These are phyloP conservation scores for Raddia distichophylla DNA, from an alignment of 176 grass and related monocot genomes.

Conservation along the genomic window DNA sequence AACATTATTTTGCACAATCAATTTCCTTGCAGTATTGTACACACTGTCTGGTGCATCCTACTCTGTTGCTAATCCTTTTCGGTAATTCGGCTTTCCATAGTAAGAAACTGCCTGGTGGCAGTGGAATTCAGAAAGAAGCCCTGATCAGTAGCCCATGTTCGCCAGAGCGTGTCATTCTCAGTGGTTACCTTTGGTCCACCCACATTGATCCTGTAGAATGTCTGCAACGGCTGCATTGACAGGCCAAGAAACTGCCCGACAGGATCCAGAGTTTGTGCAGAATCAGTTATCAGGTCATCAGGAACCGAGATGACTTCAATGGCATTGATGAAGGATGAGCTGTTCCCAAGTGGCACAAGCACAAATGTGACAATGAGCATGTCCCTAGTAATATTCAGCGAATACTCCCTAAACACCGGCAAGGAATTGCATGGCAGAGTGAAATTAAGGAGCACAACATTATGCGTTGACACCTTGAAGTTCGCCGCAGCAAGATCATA, in stretches of 20 bases:
- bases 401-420: constrained; percentile 69
- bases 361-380: constrained; percentile 72
- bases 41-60: constrained; percentile 71
- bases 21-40: constrained; percentile 68
- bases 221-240: constrained; percentile 59
- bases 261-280: constrained; percentile 47
- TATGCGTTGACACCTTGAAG: constrained; percentile 75
- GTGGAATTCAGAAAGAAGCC: constrained; percentile 49
- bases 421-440: constrained; percentile 40
- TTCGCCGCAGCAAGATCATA: constrained; percentile 58
- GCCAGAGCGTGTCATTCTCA: constrained; percentile 76
- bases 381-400: constrained; percentile 64
- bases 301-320: constrained; percentile 87
- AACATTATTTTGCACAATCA: constrained; percentile 50
- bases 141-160: constrained; percentile 67
- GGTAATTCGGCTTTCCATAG: constrained; percentile 56
- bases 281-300: constrained; percentile 68
- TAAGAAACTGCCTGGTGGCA: neutral
- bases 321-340: constrained; percentile 62
- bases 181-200: constrained; percentile 64
- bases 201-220: constrained; percentile 71
- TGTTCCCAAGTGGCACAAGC: constrained; percentile 63
- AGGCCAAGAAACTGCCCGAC: constrained; percentile 66
- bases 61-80: constrained; percentile 41
- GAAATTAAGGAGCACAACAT: constrained; percentile 76